A percentile compares a stretch with the other conserved stretches of the same genome.
Conservation (phyloP, 2,329 filamentous ascomycete genomes). For the Colletotrichum sublineola region DNA sequence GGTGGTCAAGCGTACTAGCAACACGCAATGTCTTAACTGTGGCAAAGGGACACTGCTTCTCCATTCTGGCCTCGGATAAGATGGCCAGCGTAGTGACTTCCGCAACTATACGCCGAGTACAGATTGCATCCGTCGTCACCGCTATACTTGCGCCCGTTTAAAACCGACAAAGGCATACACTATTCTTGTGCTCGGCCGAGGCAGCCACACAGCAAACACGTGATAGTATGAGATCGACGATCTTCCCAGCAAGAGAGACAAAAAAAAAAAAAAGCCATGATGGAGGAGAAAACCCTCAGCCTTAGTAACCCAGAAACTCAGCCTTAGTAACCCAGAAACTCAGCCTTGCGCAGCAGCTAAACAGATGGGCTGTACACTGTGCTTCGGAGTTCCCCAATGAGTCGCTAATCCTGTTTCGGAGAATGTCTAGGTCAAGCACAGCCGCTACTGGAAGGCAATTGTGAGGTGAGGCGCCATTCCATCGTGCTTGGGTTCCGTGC, state of each 20-base stretch:
- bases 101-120: not conserved
- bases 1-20: not conserved
- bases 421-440: not conserved
- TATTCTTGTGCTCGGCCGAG: not conserved
- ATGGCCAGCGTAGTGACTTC: not conserved
- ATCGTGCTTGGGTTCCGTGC: slow-evolving; percentile 7
- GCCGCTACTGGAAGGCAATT: not conserved
- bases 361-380: not conserved
- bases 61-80: not conserved
- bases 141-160: not conserved
- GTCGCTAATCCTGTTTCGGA: not conserved
- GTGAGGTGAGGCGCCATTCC: not conserved
- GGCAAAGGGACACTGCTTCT: not conserved
- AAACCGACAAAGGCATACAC: not conserved
- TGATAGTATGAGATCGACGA: not conserved
- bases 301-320: not conserved
- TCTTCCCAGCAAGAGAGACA: not conserved
- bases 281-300: not conserved
- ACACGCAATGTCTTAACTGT: not conserved
- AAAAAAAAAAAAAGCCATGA: not conserved
- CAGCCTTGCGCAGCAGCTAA: not conserved
- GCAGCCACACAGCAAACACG: not conserved
- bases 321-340: not conserved
- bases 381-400: not conserved
- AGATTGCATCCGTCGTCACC: not conserved